These are phyloP conservation scores for Lodderomyces theae DNA, from an alignment of 1,139 yeast species.

Conservation along the genomic window DNA sequence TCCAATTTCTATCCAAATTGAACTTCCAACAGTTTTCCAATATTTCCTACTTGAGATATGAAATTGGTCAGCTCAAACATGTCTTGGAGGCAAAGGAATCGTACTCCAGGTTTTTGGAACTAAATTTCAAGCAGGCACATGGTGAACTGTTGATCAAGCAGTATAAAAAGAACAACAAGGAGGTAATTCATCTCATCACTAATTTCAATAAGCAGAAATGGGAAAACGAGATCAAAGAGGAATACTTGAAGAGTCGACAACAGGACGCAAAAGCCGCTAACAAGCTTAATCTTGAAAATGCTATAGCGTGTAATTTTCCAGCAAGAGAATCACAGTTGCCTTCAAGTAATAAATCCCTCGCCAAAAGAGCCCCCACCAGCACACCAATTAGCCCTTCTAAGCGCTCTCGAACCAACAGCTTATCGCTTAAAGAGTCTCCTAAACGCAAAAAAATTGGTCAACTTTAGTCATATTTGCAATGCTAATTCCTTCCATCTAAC, in stretches of 20 bases:
- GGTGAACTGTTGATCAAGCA: constrained; percentile 34
- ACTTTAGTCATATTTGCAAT: constrained; percentile 2
- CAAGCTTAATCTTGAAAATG: constrained; percentile 7
- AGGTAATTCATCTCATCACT: constrained; percentile 15
- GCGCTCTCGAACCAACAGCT: background rate
- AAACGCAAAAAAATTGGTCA: constrained; percentile 9
- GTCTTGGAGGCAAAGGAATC: constrained; percentile 31
- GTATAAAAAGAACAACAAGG: constrained; percentile 21
- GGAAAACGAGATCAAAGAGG: constrained; percentile 13
- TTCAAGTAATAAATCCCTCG: too few species aligned
- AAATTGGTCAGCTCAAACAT: constrained; percentile 22
- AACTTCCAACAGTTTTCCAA: constrained; percentile 25
- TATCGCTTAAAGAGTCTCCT: background rate
- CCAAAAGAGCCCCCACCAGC: constrained; percentile 9
- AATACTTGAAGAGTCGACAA: constrained; percentile 9
- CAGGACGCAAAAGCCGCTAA: constrained; percentile 5
- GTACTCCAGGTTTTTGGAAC: constrained; percentile 32
- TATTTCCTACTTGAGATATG: constrained; percentile 20
- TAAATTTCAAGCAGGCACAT: constrained; percentile 37
- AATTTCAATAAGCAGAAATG: constrained; percentile 19
- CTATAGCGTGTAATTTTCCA: too few species aligned
- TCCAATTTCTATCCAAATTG: constrained; percentile 21
- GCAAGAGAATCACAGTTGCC: background rate
- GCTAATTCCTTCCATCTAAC: constrained; percentile 39
- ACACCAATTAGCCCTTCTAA: background rate